A percentile compares a stretch with the other conserved stretches of the same genome.
Evolutionary conservation across 257 asterid species (phyloP).

Genomic region (Capsicum pubescens): DNA sequence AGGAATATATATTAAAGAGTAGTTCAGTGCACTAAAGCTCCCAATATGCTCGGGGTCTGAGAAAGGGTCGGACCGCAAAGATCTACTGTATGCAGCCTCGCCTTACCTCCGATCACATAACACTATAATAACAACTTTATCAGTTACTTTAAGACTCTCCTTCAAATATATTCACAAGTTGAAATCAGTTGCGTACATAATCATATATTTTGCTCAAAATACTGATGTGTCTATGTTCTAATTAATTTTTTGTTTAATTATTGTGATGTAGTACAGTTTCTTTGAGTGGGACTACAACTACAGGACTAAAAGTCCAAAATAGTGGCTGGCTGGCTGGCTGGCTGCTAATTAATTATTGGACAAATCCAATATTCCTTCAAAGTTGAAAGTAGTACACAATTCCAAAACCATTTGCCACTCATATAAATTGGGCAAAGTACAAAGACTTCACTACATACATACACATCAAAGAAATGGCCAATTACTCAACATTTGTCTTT

Average conservation of each 20-base stretch:
- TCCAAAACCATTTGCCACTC: neutral
- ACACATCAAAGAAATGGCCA: slow-evolving; percentile 42
- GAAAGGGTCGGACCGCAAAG: too few species aligned
- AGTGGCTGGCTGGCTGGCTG: neutral
- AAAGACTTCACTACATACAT: neutral
- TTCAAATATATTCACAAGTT: neutral
- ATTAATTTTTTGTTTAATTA: neutral
- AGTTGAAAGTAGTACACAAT: neutral
- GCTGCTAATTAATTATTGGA: slow-evolving; percentile 14
- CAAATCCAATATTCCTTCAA: slow-evolving; percentile 15
- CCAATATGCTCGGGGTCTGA: too few species aligned
- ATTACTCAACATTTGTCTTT: slow-evolving; percentile 37
- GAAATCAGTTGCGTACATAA: neutral
- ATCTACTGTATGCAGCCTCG: too few species aligned
- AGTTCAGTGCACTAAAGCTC: too few species aligned
- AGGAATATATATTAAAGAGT: too few species aligned
- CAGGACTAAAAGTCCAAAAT: neutral
- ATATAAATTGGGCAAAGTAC: slow-evolving; percentile 16
- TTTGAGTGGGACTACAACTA: slow-evolving; percentile 22
- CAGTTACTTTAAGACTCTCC: too few species aligned
- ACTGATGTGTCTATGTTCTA: neutral
- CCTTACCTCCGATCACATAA: too few species aligned
- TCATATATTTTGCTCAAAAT: neutral
- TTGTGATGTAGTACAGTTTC: slow-evolving; percentile 19
- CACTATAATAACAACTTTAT: too few species aligned